Evolutionary conservation across 1,284 basidiomycete genomes (phyloP).

Genomic region (Hymenochaete sp.): DNA sequence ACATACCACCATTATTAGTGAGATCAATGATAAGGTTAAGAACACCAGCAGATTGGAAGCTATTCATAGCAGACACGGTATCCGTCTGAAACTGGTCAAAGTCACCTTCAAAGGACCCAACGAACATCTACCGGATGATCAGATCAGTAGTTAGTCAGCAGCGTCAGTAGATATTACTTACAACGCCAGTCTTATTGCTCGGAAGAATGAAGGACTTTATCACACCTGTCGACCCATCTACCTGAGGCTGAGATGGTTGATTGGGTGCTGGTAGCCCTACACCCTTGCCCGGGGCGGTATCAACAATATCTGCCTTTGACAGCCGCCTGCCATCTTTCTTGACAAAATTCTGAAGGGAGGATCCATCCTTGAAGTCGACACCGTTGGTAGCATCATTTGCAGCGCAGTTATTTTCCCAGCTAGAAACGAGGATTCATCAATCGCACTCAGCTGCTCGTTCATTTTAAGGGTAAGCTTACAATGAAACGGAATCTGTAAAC

Average conservation of each 20-base stretch:
- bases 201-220: constrained; percentile 53
- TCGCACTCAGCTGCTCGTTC: background rate
- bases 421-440: constrained; percentile 20
- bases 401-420: constrained; percentile 55
- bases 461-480: constrained; percentile 31
- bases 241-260: constrained; percentile 38
- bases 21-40: constrained; percentile 48
- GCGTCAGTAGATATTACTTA: constrained; percentile 25
- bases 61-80: constrained; percentile 36
- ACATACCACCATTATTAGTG: constrained; percentile 50
- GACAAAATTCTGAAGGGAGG: constrained; percentile 16
- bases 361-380: constrained; percentile 34
- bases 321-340: constrained; percentile 22
- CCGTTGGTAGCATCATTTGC: constrained; percentile 48
- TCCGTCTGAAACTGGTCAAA: constrained; percentile 48
- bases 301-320: constrained; percentile 37
- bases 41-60: constrained; percentile 42
- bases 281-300: constrained; percentile 33
- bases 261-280: constrained; percentile 43
- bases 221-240: constrained; percentile 41
- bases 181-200: constrained; percentile 51
- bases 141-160: background rate
- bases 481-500: constrained; percentile 46
- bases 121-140: constrained; percentile 40
- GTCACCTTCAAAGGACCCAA: constrained; percentile 49